These are phyloP conservation scores for Tilletia caries DNA, from an alignment of 1,284 basidiomycete genomes.

Conservation along the genomic window DNA sequence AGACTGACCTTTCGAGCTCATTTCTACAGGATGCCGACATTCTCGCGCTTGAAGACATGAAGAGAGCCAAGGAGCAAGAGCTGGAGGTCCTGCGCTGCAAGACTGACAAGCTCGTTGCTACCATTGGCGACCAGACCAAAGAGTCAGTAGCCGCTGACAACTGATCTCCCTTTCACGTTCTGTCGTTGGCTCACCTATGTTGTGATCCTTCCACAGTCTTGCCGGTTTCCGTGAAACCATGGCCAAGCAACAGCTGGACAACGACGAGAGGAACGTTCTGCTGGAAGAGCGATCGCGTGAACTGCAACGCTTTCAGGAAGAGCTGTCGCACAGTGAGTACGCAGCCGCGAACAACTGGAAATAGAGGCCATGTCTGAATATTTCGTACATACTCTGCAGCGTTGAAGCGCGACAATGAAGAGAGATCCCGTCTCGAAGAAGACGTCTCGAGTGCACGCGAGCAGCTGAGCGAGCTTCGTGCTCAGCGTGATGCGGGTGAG, in stretches of 20 bases:
- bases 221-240: background rate
- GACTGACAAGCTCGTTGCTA: background rate
- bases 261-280: background rate
- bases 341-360: too few relatives aligned
- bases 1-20: background rate
- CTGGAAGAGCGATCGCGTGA: background rate
- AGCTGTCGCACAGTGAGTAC: background rate
- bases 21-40: background rate
- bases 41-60: background rate
- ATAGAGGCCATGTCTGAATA: background rate
- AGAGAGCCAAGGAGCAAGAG: background rate
- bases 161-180: background rate
- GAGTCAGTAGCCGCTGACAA: background rate
- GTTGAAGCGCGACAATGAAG: conserved; percentile 4
- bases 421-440: background rate
- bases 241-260: background rate
- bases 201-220: background rate
- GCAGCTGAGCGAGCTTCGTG: conserved; percentile 3
- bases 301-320: background rate
- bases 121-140: background rate
- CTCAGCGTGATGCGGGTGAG: conserved; percentile 4
- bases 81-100: background rate
- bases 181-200: too few relatives aligned
- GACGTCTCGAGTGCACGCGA: background rate
- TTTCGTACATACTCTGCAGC: background rate